Conservation (phyloP, 208 protist species). For the Trypanosoma cruzi region DNA sequence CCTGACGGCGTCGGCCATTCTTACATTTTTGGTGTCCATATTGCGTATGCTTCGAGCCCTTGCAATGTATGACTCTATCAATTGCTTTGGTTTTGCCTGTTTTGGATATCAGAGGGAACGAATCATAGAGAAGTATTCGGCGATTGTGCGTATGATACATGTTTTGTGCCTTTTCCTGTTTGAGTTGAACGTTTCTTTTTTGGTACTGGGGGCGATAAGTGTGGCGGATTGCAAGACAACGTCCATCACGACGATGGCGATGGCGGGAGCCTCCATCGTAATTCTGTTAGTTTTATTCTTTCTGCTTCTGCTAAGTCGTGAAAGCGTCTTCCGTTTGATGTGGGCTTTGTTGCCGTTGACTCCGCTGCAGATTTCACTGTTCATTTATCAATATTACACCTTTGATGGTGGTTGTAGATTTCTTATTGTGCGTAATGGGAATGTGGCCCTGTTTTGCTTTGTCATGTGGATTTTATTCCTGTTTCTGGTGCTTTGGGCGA, state of each 20-base stretch:
- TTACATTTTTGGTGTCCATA: conserved; percentile 47
- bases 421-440: neutral
- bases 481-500: neutral
- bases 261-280: conserved; percentile 34
- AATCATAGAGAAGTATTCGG: conserved; percentile 44
- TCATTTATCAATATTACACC: conserved; percentile 15
- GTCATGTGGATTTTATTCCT: conserved; percentile 14
- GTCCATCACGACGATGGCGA: conserved; percentile 27
- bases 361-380: conserved; percentile 35
- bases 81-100: conserved; percentile 69
- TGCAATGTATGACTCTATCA: conserved; percentile 61
- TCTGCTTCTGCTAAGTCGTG: conserved; percentile 26
- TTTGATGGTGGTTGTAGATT: conserved; percentile 8
- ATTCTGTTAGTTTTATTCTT: conserved; percentile 33
- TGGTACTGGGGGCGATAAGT: conserved; percentile 9
- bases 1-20: conserved; percentile 33
- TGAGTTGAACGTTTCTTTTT: conserved; percentile 60
- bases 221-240: conserved; percentile 27
- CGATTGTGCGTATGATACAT: conserved; percentile 41
- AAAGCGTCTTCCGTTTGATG: conserved; percentile 33
- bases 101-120: conserved; percentile 45
- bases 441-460: neutral
- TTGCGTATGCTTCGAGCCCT: conserved; percentile 50
- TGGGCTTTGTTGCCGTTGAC: conserved; percentile 36
- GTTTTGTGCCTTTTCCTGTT: conserved; percentile 51